These are phyloP conservation scores for Tetradesmus obliquus DNA, from an alignment of 139 green algal species.

Conservation along the genomic window DNA sequence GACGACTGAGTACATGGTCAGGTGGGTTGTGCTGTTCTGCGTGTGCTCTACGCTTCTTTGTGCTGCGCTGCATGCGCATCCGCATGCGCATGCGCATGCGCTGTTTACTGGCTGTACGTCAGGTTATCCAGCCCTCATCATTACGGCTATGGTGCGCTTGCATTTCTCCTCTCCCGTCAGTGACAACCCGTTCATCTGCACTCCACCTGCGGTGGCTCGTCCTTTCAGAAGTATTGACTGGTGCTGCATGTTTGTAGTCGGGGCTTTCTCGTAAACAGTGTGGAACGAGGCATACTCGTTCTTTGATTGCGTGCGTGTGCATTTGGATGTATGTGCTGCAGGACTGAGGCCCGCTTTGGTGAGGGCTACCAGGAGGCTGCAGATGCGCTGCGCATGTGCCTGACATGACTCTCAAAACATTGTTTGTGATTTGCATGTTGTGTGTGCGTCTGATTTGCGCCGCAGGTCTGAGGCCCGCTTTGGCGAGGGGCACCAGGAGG, in stretches of 20 bases:
- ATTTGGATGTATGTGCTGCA: background rate
- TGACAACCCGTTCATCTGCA: too few species aligned
- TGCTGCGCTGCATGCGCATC: background rate
- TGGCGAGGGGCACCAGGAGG: constrained; percentile 35
- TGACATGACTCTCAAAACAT: too few species aligned
- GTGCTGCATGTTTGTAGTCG: too few species aligned
- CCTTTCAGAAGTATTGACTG: too few species aligned
- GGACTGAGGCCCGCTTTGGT: background rate
- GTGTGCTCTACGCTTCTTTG: background rate
- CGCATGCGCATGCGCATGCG: background rate
- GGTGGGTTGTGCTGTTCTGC: background rate
- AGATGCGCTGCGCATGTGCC: background rate
- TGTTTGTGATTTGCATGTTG: too few species aligned
- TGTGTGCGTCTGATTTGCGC: background rate
- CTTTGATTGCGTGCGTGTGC: too few species aligned
- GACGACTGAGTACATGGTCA: constrained; percentile 41
- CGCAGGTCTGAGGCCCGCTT: constrained; percentile 34
- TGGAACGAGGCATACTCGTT: too few species aligned
- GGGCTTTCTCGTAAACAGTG: too few species aligned
- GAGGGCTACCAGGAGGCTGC: background rate
- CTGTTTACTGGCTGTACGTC: background rate
- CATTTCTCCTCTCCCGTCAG: too few species aligned
- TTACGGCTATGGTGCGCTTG: too few species aligned
- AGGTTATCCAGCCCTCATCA: background rate
- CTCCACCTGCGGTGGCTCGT: too few species aligned